Evolutionary conservation across 2,329 filamentous ascomycete species (phyloP).

Genomic region (Fusarium sp.): DNA sequence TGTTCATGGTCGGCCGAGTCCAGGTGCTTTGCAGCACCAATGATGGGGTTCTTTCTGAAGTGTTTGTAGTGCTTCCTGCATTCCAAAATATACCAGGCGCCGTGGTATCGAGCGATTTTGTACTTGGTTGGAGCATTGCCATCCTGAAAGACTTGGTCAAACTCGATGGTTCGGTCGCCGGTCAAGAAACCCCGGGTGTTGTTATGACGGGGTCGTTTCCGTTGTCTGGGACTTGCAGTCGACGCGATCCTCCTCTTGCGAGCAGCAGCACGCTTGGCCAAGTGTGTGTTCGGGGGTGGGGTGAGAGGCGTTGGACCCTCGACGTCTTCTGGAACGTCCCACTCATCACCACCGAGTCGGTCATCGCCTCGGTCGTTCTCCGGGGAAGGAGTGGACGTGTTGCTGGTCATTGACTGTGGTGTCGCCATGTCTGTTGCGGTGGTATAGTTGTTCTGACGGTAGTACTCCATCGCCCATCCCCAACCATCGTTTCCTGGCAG

Average conservation of each 20-base stretch:
- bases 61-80: background rate
- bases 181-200: background rate
- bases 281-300: background rate
- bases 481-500: background rate
- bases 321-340: background rate
- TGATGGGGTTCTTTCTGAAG: slow-evolving; percentile 1
- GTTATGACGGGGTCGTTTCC: background rate
- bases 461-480: background rate
- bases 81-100: slow-evolving; percentile 13
- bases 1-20: background rate
- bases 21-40: slow-evolving; percentile 9
- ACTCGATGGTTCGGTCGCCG: background rate
- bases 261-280: background rate
- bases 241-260: background rate
- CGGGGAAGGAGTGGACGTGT: background rate
- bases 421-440: background rate
- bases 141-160: slow-evolving; percentile 8
- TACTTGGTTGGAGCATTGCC: slow-evolving; percentile 11
- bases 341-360: background rate
- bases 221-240: background rate
- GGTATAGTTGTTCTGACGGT: background rate
- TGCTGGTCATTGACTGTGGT: background rate
- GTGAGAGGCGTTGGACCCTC: background rate
- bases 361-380: background rate
- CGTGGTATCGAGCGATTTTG: background rate